phyloP scores from a whole-genome alignment of 2,329 filamentous ascomycete genomes.

The Fusarium sp. region DNA sequence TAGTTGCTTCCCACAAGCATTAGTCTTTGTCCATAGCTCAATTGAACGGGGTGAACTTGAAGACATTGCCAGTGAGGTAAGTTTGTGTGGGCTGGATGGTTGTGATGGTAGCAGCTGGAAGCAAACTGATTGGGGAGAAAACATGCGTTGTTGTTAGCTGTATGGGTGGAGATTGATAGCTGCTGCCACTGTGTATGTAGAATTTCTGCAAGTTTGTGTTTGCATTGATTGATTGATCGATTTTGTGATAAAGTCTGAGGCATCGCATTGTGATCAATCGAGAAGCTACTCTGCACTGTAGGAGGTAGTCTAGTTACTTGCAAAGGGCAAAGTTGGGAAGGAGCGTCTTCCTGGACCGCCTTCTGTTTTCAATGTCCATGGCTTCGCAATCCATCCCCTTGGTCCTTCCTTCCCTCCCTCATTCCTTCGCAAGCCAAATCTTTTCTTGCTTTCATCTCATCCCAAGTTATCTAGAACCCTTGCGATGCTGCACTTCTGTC shows the following conservation, averaged over 20 bases:
- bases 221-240: conserved; percentile 1
- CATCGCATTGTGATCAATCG: conserved; percentile 2
- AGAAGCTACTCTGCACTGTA: neutral
- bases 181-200: neutral
- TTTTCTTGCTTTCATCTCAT: neutral
- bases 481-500: conserved; percentile 25
- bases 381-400: neutral
- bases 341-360: conserved; percentile 14
- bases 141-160: conserved; percentile 10
- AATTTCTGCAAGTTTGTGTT: conserved; percentile 10
- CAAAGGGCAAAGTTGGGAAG: neutral
- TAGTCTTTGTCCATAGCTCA: conserved; percentile 19
- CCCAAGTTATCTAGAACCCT: conserved; percentile 27
- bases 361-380: conserved; percentile 6
- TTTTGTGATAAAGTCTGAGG: neutral
- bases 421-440: neutral
- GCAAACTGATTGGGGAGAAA: conserved; percentile 10
- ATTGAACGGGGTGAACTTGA: conserved; percentile 14
- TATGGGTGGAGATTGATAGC: conserved; percentile 12
- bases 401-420: neutral
- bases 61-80: conserved; percentile 5
- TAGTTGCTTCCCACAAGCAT: conserved; percentile 20
- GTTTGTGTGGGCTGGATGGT: conserved; percentile 5
- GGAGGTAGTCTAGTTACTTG: neutral
- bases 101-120: conserved; percentile 11